Conservation (phyloP, 148 eudicot species). For the Persicaria maculosa region DNA sequence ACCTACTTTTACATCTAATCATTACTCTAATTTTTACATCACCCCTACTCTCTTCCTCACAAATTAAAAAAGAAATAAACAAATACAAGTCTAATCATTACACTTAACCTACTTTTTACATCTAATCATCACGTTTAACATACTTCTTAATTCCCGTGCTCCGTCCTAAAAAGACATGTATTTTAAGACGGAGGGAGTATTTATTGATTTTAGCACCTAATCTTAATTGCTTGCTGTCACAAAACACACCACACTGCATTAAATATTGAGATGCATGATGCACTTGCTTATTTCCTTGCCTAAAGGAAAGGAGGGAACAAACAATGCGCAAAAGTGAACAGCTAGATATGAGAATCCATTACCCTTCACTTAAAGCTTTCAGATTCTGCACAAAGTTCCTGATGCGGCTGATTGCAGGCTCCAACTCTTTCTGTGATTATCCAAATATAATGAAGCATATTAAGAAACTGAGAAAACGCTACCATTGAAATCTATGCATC, state of each 20-base stretch:
- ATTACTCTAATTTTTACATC: too few species aligned
- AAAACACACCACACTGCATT: neutral
- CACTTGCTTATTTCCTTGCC: neutral
- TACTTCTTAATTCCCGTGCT: too few species aligned
- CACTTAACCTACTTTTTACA: too few species aligned
- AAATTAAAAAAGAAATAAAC: too few species aligned
- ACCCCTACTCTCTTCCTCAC: too few species aligned
- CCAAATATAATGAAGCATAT: neutral
- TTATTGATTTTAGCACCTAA: neutral
- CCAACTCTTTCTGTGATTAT: slow-evolving; percentile 61
- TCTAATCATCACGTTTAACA: too few species aligned
- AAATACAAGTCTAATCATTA: too few species aligned
- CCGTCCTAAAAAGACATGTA: too few species aligned
- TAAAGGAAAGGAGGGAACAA: neutral
- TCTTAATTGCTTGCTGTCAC: slow-evolving; percentile 1
- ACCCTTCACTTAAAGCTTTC: slow-evolving; percentile 67
- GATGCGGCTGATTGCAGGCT: slow-evolving; percentile 71
- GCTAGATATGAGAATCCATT: slow-evolving; percentile 15
- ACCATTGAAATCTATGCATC: slow-evolving; percentile 7
- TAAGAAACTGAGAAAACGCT: neutral
- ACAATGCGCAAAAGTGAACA: neutral
- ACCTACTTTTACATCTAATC: neutral
- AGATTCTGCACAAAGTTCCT: slow-evolving; percentile 71
- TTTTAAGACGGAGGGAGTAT: too few species aligned
- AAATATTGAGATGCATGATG: neutral